Evolutionary conservation across 805 yeast species (phyloP), one percentile per base, ranked within the genome.

Genomic region (Saturnispora diversa): DNA sequence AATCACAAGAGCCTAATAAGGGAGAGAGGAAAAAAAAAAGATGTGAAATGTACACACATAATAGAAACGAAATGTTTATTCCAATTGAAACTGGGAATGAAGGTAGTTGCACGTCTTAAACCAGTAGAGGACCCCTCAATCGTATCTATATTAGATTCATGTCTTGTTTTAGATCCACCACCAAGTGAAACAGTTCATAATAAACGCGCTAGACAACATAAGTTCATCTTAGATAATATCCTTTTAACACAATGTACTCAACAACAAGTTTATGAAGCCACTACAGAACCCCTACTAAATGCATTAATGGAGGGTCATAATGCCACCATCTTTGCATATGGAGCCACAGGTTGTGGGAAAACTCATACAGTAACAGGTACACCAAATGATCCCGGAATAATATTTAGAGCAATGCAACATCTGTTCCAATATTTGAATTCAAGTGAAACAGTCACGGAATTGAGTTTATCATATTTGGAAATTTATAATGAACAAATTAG

Each of bases 331-430:
- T 88, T 88, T 65, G 97, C 97, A 1, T 88, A 88, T 57, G 97
- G 97, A 1, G 94, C 97, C 22, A 88, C 97, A 0, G 97, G 97
- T 0, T 88, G 97, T 59, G 97, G 97, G n/a, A 88, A 88, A 56
- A 88, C 97, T 0, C 86, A 82, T 56, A 88, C 97, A 0, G 83
- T 88, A 24, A 74, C 81, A 55, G 96, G 96, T 0, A 72, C 79
- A 0, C 69, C 77, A 0, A 72, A 72, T 2, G 62, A 71, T 20
- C 95, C 95, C 0, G 96, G 95, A 0, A 73, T 88, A 11, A 81
- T 86, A 0, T 84, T 79, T 50, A 62, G 80, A 31, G 80, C 95
- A 0, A 77, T 85, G 80, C 67, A 74, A 46, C 94, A 84, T 44
- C 63, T 90, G 25, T 87, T 80, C 55, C 63, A 63, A 15, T 66